Evolutionary conservation across 2,329 filamentous ascomycete species (phyloP).

Genomic region (Neodidymelliopsis sp.): DNA sequence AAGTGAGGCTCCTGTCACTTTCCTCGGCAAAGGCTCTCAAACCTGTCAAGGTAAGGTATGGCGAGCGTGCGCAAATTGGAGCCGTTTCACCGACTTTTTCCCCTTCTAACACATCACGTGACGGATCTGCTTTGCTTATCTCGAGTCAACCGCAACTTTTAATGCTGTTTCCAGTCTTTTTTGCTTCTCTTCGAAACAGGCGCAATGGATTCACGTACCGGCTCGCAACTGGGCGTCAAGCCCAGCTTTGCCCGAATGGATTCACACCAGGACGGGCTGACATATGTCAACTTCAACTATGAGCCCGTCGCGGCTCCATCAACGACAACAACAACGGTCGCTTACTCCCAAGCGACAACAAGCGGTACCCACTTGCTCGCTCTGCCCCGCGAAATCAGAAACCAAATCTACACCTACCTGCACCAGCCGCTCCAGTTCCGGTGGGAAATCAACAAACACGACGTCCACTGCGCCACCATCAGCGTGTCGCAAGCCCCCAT

Average conservation of each 20-base stretch:
- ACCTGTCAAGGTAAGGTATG: conserved; percentile 13
- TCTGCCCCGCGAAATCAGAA: conserved; percentile 18
- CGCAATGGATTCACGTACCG: conserved; percentile 1
- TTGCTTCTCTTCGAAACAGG: no score
- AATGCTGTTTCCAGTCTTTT: conserved; percentile 1
- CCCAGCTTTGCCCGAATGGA: conserved; percentile 11
- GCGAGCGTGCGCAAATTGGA: conserved; percentile 20
- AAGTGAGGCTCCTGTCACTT: conserved; percentile 4
- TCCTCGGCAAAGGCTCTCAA: conserved; percentile 8
- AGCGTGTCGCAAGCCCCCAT: conserved; percentile 7
- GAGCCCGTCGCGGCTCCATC: background rate
- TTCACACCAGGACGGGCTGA: conserved; percentile 7
- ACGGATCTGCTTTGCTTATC: conserved; percentile 3
- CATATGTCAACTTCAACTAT: background rate
- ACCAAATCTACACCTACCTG: conserved; percentile 17
- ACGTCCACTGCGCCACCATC: conserved; percentile 10
- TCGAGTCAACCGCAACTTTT: conserved; percentile 10
- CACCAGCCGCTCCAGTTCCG: conserved; percentile 2
- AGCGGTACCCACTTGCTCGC: conserved; percentile 1
- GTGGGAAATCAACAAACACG: conserved; percentile 13
- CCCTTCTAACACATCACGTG: conserved; percentile 11
- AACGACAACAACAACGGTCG: background rate
- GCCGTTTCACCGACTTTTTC: conserved; percentile 13
- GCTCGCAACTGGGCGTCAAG: background rate
- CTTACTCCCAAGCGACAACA: background rate